Evolutionary conservation across 345 rosid genomes (phyloP), one percentile per base, ranked within the genome.

Genomic region (Linum usitatissimum): DNA sequence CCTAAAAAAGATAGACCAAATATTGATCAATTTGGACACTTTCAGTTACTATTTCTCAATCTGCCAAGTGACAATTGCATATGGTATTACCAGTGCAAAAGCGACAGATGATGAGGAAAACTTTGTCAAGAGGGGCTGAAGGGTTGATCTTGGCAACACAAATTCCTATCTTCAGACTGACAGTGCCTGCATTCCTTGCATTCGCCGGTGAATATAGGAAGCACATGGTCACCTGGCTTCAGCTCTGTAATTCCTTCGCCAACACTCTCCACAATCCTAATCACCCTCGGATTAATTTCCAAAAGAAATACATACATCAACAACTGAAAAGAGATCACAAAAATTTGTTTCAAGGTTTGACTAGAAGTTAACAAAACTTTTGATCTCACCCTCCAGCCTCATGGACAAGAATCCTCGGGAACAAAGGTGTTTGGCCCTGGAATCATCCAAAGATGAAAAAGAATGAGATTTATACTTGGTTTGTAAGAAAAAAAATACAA

Each of bases 101-200:
- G 66, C 88, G 90, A 38, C 96, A 88, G 21, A 92, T 88, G 9
- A 88, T 84, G 13, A 88, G 72, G 59, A 92, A 86, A 39, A 83
- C 92, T 82, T 85, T 85, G 78, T 88, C 96, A 2, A 88, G 85
- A 62, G 96, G 92, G 31, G 96, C 96, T 1, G 59, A 74, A 0
- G 96, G 90, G 31, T 88, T 86, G 69, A 88, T 82, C 88, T 84
- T 86, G 61, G 85, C 86, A 17, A 83, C 83, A 88, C 96, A 88
- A 76, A 78, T 88, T 88, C 64, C 92, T 85, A 42, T 85, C 92
- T 67, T 88, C 92, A 0, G 92, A 84, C 51, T 79, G 77, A 59
- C 96, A 88, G 60, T 85, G 96, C 42, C 31, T 76, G 62, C 96
- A 88, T 21, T 82, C 92, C 60, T 70, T 76, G 77, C 92, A 88